Evolutionary conservation across 306 rosid genomes (phyloP), one percentile per base, ranked within the genome.

Genomic region (Vigna hirtella): DNA sequence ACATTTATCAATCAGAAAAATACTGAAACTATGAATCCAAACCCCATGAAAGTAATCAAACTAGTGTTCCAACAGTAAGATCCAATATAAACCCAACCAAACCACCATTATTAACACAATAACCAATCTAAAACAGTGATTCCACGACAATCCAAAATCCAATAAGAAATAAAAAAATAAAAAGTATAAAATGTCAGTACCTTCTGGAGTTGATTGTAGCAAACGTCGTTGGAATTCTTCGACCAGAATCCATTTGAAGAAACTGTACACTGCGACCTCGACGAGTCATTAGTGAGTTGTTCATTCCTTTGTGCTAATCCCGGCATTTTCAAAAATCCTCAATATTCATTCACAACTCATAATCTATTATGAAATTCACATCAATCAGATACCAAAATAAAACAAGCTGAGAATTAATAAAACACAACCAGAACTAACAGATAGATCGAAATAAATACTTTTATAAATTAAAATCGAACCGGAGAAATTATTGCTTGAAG

Each of bases 141-240:
- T 74, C 77, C 79, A 3, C 74, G 5, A 48, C 71, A 82, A 51
- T 58, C 74, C 73, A 59, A 12, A 38, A 61, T 63, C 55, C 14
- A 61, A 67, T 32, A 16, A 4, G 3, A 32, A 22, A 42, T 43
- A 38, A 16, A 3, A 3, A 34, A 56, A 38, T 1, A 57, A 82
- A 59, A 18, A 9, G 0, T 3, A 30, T 14, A 12, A 16, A 15
- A 89, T 68, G 69, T 28, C 56, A 79, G 78, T 77, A 93, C 99
- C 98, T 86, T 93, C 85, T 91, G 98, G 65, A 95, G 97, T 86
- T 93, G 99, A 87, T 82, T 86, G 85, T 78, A 91, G 88, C 87
- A 73, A 73, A 96, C 92, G 40, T 88, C 91, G 9, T 80, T 90
- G 14, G 86, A 83, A 79, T 87, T 91, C 83, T 89, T 91, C 64